Percentiles rank a stretch among this genome's conserved stretches.
These are phyloP conservation scores for Choiromyces venosus DNA, from an alignment of 495 filamentous ascomycete species.

Conservation along the genomic window DNA sequence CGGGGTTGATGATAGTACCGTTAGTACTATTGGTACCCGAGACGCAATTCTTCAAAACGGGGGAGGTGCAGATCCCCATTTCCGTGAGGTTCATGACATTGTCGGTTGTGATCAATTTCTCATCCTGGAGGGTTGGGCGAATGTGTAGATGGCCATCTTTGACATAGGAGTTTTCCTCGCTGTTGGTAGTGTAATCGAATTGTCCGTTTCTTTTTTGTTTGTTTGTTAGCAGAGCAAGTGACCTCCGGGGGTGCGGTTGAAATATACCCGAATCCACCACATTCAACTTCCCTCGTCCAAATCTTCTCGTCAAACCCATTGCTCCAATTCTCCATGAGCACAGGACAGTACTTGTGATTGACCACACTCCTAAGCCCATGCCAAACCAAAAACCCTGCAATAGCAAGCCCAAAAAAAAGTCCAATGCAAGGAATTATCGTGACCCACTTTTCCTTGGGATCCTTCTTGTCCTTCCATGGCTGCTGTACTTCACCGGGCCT, in stretches of 20 bases:
- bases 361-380: constrained; percentile 62
- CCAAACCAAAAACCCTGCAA: constrained; percentile 65
- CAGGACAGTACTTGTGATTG: constrained; percentile 67
- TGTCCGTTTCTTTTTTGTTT: constrained; percentile 61
- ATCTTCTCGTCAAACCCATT: constrained; percentile 55
- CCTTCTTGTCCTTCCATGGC: constrained; percentile 62
- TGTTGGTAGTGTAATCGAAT: constrained; percentile 68
- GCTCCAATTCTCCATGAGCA: constrained; percentile 65
- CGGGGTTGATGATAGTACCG: constrained; percentile 68
- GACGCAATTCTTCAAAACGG: constrained; percentile 53
- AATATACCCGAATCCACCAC: constrained; percentile 76
- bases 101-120: constrained; percentile 56
- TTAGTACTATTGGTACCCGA: constrained; percentile 64
- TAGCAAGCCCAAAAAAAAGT: constrained; percentile 57
- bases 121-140: constrained; percentile 69
- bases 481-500: constrained; percentile 64
- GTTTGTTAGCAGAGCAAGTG: constrained; percentile 31
- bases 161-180: constrained; percentile 66
- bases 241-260: not conserved
- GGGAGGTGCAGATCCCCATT: constrained; percentile 61
- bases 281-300: constrained; percentile 73
- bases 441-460: constrained; percentile 79
- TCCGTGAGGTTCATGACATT: constrained; percentile 60
- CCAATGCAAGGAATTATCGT: constrained; percentile 70
- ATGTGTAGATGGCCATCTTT: constrained; percentile 65